Base-by-base conservation (phyloP, 257 asterid species). In the Prunella vulgaris region DNA sequence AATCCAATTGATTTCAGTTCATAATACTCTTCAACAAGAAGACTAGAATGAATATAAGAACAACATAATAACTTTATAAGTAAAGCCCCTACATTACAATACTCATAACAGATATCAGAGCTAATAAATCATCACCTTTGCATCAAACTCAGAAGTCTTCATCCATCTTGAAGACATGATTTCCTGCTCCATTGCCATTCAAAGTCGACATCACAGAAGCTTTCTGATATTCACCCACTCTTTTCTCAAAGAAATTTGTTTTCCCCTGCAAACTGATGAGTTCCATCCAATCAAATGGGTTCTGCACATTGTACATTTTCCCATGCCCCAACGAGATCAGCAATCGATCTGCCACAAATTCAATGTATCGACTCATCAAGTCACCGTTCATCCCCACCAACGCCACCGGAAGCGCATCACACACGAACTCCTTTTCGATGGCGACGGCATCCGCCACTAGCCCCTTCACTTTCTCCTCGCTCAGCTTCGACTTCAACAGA, bases 271-370 rank as follows among this genome's bases (percentile, higher is more conserved):
- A 64, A 44, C 98, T 93, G 49, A 93, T 93, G 74, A 93, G 42
- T 76, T 90, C 98, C 98, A 93, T 93, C 97, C 97, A 93, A 77
- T 93, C 98, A 32, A 90, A 93, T 1, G 97, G 98, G 9, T 93
- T 93, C 72, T 68, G 76, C 17, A 66, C 95, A 58, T 81, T 68
- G 69, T 87, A 93, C 76, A 90, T 1, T 24, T 87, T 93, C 27
- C 84, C 82, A 72, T 74, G 87, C 7, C 98, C 98, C 75, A 93
- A 71, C 0, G 95, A 82, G 5, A 32, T 66, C 78, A 93, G 74
- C 79, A 93, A 74, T 18, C 96, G 68, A 66, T 93, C 99, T 0
- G 99, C 97, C 7, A 93, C 97, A 10, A 90, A 93, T 10, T 93
- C 88, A 0, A 93, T 90, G 77, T 90, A 93, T 22, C 80, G 74